A percentile compares a stretch with the other conserved stretches of the same genome.
These are phyloP conservation scores for Spizellomyces punctatus DNA, from an alignment of 192 early-diverging fungal species.

Conservation along the genomic window DNA sequence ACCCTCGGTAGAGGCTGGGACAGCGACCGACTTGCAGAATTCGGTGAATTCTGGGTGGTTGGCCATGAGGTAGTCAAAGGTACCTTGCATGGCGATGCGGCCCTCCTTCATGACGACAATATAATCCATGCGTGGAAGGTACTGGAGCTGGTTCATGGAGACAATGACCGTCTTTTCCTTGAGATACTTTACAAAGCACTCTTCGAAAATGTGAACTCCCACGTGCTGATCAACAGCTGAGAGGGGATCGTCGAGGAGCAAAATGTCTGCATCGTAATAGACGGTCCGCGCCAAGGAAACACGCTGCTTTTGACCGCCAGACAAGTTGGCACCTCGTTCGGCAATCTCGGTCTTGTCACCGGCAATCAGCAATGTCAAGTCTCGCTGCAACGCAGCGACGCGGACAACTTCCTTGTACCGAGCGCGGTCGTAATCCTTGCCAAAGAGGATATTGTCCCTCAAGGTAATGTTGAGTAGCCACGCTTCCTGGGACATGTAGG, in stretches of 20 bases:
- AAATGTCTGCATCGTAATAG: conserved; percentile 76
- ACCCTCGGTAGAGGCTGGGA: conserved; percentile 20
- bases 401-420: conserved; percentile 63
- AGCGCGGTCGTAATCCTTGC: conserved; percentile 56
- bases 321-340: conserved; percentile 64
- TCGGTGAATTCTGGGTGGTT: conserved; percentile 25
- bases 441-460: conserved; percentile 83
- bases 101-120: conserved; percentile 65
- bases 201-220: conserved; percentile 64
- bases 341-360: conserved; percentile 65
- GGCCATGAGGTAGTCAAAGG: conserved; percentile 53
- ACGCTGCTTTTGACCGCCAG: conserved; percentile 72
- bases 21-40: conserved; percentile 16
- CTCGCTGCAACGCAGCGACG: conserved; percentile 63
- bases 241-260: conserved; percentile 82
- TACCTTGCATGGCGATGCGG: conserved; percentile 55
- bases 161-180: conserved; percentile 62
- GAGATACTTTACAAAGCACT: conserved; percentile 50
- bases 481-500: conserved; percentile 68
- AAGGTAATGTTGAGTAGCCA: conserved; percentile 74
- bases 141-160: conserved; percentile 74
- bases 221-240: conserved; percentile 70
- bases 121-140: conserved; percentile 58
- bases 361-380: conserved; percentile 63
- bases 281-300: conserved; percentile 78